phyloP scores from a whole-genome alignment of 495 filamentous ascomycete genomes.

The Penicillium antarcticum region DNA sequence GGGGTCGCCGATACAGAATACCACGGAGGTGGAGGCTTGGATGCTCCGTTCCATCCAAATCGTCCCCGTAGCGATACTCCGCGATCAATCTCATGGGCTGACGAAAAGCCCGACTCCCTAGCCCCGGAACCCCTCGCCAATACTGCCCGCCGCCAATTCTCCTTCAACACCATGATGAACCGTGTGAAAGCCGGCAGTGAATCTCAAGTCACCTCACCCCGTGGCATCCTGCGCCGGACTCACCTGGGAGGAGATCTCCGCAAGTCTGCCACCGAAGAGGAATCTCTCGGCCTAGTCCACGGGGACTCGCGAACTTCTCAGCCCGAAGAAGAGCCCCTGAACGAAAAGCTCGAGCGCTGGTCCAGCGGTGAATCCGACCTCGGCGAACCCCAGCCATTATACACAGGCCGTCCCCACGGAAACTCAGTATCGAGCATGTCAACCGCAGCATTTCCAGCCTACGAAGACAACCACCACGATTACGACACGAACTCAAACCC shows the following conservation, averaged over 20 bases:
- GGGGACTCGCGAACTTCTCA: constrained; percentile 51
- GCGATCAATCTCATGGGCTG: constrained; percentile 31
- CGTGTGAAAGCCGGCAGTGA: constrained; percentile 36
- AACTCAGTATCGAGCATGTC: constrained; percentile 30
- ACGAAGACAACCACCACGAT: constrained; percentile 29
- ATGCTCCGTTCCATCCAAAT: constrained; percentile 11
- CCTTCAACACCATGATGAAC: constrained; percentile 80
- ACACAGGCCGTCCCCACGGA: constrained; percentile 18
- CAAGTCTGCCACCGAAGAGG: constrained; percentile 76
- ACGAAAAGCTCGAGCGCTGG: constrained; percentile 33
- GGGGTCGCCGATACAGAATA: constrained; percentile 45
- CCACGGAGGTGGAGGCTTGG: constrained; percentile 20
- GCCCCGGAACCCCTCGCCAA: constrained; percentile 15
- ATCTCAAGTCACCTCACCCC: constrained; percentile 25
- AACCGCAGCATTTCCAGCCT: constrained; percentile 32
- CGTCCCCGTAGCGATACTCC: constrained; percentile 33
- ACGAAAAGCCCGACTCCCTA: constrained; percentile 28
- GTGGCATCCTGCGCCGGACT: constrained; percentile 43
- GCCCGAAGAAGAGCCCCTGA: constrained; percentile 22
- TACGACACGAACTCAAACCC: constrained; percentile 18
- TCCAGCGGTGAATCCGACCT: constrained; percentile 26
- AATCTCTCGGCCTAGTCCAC: constrained; percentile 79
- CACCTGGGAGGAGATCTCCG: constrained; percentile 30
- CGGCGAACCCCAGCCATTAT: constrained; percentile 18
- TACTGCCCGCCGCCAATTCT: constrained; percentile 72